These are phyloP conservation scores for Penicillium sp. DNA, from an alignment of 2,329 filamentous ascomycete genomes.

Conservation along the genomic window DNA sequence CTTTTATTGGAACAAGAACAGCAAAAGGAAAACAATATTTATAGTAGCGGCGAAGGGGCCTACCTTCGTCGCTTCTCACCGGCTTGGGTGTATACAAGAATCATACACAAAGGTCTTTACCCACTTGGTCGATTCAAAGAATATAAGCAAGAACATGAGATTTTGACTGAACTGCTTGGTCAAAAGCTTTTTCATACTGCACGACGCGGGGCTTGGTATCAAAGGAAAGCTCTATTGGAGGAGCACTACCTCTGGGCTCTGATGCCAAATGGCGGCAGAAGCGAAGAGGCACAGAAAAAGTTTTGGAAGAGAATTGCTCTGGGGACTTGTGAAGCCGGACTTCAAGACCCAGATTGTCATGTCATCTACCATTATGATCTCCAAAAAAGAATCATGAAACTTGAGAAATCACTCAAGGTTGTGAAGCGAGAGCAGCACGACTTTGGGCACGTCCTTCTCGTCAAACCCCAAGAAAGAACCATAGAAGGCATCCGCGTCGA, in stretches of 20 bases:
- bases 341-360: slow-evolving; percentile 86
- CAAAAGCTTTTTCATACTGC: slow-evolving; percentile 83
- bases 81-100: slow-evolving; percentile 87
- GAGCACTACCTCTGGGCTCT: slow-evolving; percentile 85
- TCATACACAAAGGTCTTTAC: slow-evolving; percentile 80
- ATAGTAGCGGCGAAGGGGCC: slow-evolving; percentile 77
- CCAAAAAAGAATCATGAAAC: slow-evolving; percentile 86
- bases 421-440: slow-evolving; percentile 86
- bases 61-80: slow-evolving; percentile 88
- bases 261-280: slow-evolving; percentile 45
- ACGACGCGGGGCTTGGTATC: slow-evolving; percentile 87
- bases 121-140: slow-evolving; percentile 79
- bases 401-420: slow-evolving; percentile 79
- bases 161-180: slow-evolving; percentile 69
- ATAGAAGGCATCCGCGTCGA: slow-evolving; percentile 77
- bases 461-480: slow-evolving; percentile 68
- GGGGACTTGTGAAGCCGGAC: slow-evolving; percentile 75
- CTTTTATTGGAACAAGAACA: slow-evolving; percentile 68
- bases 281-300: slow-evolving; percentile 65
- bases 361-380: slow-evolving; percentile 91
- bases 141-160: slow-evolving; percentile 68
- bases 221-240: slow-evolving; percentile 87
- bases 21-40: slow-evolving; percentile 69
- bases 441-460: slow-evolving; percentile 78
- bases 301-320: slow-evolving; percentile 76